Conservation (phyloP, 345 rosid species). For the Moringa oleifera region DNA sequence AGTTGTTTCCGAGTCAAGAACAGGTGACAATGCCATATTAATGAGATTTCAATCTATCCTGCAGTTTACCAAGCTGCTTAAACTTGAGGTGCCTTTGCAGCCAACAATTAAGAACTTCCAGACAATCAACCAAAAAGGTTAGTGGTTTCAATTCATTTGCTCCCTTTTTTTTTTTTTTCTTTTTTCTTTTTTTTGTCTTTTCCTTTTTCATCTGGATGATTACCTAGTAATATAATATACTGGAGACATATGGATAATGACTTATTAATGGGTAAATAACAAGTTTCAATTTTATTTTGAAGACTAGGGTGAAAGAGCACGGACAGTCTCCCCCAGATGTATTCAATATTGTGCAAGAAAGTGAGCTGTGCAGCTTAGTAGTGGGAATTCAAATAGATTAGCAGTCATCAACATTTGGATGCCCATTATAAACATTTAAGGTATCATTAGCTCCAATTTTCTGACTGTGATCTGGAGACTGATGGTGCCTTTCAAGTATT, state of each 20-base stretch:
- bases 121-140: conserved; percentile 29
- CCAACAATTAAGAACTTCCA: conserved; percentile 29
- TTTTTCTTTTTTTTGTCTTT: too few species aligned
- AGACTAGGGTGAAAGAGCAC: neutral
- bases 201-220: too few species aligned
- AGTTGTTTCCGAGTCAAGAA: neutral
- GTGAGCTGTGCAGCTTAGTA: conserved; percentile 2
- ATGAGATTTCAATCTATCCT: conserved; percentile 7
- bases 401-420: neutral
- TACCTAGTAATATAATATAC: neutral
- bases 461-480: neutral
- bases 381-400: too few species aligned
- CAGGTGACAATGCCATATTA: too few species aligned
- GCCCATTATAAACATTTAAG: neutral
- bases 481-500: conserved; percentile 2
- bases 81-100: conserved; percentile 53
- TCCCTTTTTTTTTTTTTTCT: neutral
- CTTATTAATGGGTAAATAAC: conserved; percentile 1
- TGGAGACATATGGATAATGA: neutral
- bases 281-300: conserved; percentile 3
- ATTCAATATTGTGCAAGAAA: neutral
- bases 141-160: conserved; percentile 4
- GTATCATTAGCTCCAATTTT: too few species aligned
- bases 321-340: neutral
- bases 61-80: conserved; percentile 77